Evolutionary conservation across 139 green algal species (phyloP).

Genomic region (Chlorella ohadii): DNA sequence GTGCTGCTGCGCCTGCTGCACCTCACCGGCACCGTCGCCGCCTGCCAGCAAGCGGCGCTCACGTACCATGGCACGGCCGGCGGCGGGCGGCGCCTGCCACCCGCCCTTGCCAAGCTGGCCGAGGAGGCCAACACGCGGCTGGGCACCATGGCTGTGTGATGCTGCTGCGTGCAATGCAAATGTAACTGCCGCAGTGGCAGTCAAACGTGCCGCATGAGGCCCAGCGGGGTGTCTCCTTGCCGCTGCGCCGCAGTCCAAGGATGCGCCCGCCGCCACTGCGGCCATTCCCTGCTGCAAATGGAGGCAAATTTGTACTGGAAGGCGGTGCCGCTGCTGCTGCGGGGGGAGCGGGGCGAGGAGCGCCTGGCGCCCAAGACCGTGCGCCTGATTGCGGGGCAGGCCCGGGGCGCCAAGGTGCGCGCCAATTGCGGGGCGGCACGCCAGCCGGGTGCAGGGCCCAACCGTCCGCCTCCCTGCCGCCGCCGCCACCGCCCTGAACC

Average conservation of each 20-base stretch:
- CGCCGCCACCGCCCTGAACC: neutral
- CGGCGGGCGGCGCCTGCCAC: neutral
- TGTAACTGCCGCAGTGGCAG: no score
- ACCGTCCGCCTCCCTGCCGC: neutral
- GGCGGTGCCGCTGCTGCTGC: conserved; percentile 66
- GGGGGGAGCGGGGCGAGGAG: conserved; percentile 49
- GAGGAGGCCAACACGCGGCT: conserved; percentile 22
- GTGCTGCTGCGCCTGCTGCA: conserved; percentile 40
- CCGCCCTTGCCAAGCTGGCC: neutral
- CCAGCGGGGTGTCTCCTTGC: no score
- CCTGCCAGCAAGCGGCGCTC: conserved; percentile 21
- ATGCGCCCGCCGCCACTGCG: no score
- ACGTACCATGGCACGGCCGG: conserved; percentile 1
- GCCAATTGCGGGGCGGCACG: no score
- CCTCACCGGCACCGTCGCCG: conserved; percentile 39
- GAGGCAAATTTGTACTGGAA: conserved; percentile 70
- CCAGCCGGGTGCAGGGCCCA: no score
- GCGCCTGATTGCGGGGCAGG: conserved; percentile 13
- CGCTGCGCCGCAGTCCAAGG: no score
- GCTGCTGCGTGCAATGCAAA: neutral
- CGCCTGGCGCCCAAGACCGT: neutral
- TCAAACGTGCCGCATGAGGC: neutral
- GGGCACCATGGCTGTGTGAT: conserved; percentile 30
- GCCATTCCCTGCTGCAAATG: no score
- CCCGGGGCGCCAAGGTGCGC: conserved; percentile 2